A percentile compares a stretch with the other conserved stretches of the same genome.
Conservation (phyloP, 169 alveolate species). For the Miamiensis avidus region DNA sequence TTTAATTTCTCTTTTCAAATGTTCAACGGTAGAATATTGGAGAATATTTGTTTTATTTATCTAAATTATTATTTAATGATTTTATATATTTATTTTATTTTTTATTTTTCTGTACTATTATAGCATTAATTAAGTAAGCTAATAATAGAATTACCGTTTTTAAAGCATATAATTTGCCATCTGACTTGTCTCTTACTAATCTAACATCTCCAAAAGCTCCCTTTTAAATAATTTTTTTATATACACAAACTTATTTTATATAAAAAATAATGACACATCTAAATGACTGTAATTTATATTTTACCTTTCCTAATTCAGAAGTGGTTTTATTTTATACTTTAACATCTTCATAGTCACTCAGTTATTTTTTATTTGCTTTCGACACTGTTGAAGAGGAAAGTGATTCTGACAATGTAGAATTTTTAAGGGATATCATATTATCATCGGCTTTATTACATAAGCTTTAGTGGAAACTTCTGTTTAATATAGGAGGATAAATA, state of each 20-base stretch:
- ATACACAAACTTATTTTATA: no score
- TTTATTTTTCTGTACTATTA: no score
- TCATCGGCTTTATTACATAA: no score
- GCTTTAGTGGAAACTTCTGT: no score
- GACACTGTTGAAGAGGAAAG: neutral
- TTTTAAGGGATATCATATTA: no score
- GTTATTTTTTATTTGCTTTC: neutral
- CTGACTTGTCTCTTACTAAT: neutral
- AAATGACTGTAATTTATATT: no score
- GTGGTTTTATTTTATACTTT: neutral
- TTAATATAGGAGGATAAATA: no score
- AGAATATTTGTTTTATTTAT: constrained; percentile 47
- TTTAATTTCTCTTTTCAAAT: constrained; percentile 80
- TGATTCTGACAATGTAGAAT: neutral
- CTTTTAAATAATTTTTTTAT: neutral
- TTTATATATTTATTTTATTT: constrained; percentile 39
- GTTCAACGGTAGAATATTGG: constrained; percentile 39
- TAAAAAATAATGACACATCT: no score
- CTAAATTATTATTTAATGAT: neutral
- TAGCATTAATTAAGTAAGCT: neutral
- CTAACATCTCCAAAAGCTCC: neutral
- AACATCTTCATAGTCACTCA: neutral
- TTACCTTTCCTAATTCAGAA: neutral
- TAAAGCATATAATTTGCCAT: neutral
- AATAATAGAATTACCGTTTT: neutral